Evolutionary conservation across 768 basidiomycete species (phyloP), one percentile per base, ranked within the genome.

Genomic region (Hemileccinum rubropunctum): DNA sequence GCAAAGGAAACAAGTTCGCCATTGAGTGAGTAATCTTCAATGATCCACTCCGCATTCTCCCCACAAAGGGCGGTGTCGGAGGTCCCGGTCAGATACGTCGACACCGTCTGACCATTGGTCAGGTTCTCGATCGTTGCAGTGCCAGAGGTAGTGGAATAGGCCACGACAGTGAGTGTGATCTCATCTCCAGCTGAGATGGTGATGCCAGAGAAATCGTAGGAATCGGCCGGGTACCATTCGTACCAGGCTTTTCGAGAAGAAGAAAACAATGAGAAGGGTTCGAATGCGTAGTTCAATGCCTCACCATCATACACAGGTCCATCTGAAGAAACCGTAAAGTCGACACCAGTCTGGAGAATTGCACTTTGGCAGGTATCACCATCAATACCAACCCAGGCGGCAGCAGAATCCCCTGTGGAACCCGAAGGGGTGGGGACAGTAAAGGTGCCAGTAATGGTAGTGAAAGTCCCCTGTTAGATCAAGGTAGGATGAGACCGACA

Each of bases 321-420:
- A 1, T 23, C 27, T 6, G 4, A 4, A 28, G 10, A 1, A 21
- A 53, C 47, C 2, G 26, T 26, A 10, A 45, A 33, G 30, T 43
- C 46, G 6, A 52, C 8, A 44, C 51, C 51, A 12, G 51, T 39
- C 46, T 47, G 42, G 15, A 52, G 42, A 33, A 44, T 35, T 18
- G 27, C 45, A 17, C 2, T 39, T 3, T 14, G 13, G 26, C 51
- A 52, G 20, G 41, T 30, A 20, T 42, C 14, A 26, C 51, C 42
- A 14, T 52, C 51, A 15, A 52, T 48, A 14, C 51, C 51, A 20
- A 52, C 51, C 51, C 51, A 52, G 10, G 17, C 42, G 18, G 47
- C n/a, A 15, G 46, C 51, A 15, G 34, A n/a, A 28, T 1, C 4
- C 9, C 27, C 13, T 10, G 3, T 11, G 3, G 13, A 14, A 13